Base-by-base conservation (phyloP, 768 basidiomycete species). In the Lactarius psammicola region DNA sequence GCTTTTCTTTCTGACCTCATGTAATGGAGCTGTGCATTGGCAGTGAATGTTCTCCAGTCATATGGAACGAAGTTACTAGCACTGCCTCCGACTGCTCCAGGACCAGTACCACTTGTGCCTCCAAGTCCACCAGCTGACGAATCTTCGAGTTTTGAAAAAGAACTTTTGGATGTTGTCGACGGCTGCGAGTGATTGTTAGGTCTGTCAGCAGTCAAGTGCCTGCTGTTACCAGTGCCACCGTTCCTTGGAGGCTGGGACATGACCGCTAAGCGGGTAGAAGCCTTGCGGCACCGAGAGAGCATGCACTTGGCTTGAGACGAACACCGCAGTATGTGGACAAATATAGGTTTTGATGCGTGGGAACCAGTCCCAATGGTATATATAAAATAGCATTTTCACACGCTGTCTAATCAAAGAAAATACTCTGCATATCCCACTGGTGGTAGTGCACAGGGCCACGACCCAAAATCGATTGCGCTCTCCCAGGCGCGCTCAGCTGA, bases 401-500 rank as follows among this genome's bases (percentile, higher is more conserved):
- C 51, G 57, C 56, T 38, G 15, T n/a, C 36, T 2, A 4, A 9
- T 59, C 56, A 67, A 38, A 67, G 61, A 23, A 69, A 70, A 53
- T 58, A 64, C 8, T 69, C 64, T 17, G 61, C 64, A 57, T 70
- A 69, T 46, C 62, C 68, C 26, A 64, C 58, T 2, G 69, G 69
- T 26, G 69, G 69, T 56, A 70, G 59, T 4, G 36, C 36, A 60
- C 68, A 69, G 4, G 84, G 85, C 85, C 84, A 85, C 23, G 75
- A 76, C 17, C 82, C 81, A 9, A 77, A 72, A 34, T 72, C 65
- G 17, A 85, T 74, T 8, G 78, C 71, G 11, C 69, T 74, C 69
- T 86, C 85, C 75, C 84, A 85, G 23, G 76, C 66, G n/a, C 75
- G 74, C 68, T 84, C 80, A 65, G 76, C 80, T 6, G 79, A 82